A percentile compares a stretch with the other conserved stretches of the same genome.
phyloP scores from a whole-genome alignment of 768 basidiomycete genomes.

The Boletellus ananas region DNA sequence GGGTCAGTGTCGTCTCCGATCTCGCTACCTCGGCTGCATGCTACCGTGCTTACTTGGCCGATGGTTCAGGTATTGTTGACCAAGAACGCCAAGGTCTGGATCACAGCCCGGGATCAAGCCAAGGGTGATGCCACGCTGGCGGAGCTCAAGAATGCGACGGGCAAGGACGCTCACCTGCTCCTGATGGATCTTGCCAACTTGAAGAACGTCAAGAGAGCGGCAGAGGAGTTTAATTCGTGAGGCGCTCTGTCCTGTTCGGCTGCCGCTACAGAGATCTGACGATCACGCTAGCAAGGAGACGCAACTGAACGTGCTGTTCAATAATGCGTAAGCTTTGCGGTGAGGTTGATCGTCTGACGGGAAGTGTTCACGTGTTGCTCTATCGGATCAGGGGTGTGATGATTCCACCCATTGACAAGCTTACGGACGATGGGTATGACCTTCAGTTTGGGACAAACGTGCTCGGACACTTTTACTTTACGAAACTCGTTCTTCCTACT shows the following conservation, averaged over 20 bases:
- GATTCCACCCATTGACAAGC: conserved; percentile 23
- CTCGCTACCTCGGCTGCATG: too few relatives aligned
- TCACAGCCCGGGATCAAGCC: conserved; percentile 21
- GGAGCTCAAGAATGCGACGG: conserved; percentile 22
- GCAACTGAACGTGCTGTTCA: conserved; percentile 25
- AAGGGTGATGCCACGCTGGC: conserved; percentile 16
- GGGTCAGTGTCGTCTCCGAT: too few relatives aligned
- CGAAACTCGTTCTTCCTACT: conserved; percentile 34
- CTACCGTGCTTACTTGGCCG: neutral
- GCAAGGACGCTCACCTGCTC: conserved; percentile 30
- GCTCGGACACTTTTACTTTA: conserved; percentile 36
- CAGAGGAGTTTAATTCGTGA: conserved; percentile 37
- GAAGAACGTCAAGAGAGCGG: conserved; percentile 34
- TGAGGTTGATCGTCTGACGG: neutral
- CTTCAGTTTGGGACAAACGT: conserved; percentile 40
- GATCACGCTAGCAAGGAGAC: conserved; percentile 13
- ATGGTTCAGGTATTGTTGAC: conserved; percentile 13
- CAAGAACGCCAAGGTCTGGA: conserved; percentile 29
- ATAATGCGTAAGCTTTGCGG: conserved; percentile 26
- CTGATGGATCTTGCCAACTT: conserved; percentile 43
- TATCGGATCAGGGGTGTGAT: conserved; percentile 28
- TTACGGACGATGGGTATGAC: conserved; percentile 40
- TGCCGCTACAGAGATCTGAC: neutral
- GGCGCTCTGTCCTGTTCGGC: neutral
- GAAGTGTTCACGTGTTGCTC: neutral